These are phyloP conservation scores for Trichoderma orchidacearum DNA, from an alignment of 495 filamentous ascomycete genomes.

Conservation along the genomic window DNA sequence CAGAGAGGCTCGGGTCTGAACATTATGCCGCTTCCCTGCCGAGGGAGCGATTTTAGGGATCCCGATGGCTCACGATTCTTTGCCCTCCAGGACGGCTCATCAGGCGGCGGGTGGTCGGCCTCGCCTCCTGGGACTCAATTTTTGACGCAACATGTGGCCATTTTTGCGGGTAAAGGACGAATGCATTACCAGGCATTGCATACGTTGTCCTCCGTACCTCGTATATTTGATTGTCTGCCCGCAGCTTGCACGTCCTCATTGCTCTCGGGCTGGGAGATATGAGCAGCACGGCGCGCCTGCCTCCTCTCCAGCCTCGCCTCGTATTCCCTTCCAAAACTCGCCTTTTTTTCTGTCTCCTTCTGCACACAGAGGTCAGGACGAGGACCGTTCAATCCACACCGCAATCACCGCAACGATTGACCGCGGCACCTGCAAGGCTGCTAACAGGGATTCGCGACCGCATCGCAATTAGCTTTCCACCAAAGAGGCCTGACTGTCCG, in stretches of 20 bases:
- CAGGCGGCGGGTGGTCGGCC: too few relatives aligned
- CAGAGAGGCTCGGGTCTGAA: background rate
- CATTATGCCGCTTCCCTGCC: background rate
- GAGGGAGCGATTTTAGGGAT: background rate
- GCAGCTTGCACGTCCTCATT: too few relatives aligned
- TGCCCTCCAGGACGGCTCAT: background rate
- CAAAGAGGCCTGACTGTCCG: background rate
- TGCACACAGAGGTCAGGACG: background rate
- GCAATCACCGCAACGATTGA: background rate
- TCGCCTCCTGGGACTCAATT: too few relatives aligned
- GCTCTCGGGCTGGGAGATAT: too few relatives aligned
- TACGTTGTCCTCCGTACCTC: too few relatives aligned
- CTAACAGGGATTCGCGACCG: background rate
- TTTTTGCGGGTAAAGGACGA: too few relatives aligned
- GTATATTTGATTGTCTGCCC: too few relatives aligned
- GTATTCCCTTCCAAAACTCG: background rate
- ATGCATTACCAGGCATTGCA: background rate
- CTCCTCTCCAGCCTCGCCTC: background rate
- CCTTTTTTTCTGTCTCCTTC: background rate
- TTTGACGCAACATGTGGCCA: too few relatives aligned
- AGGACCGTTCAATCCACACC: background rate
- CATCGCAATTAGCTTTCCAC: background rate
- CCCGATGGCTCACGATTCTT: background rate
- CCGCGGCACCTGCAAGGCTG: background rate
- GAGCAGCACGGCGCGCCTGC: background rate